A percentile compares a stretch with the other conserved stretches of the same genome.
These are phyloP conservation scores for Ulvella scutata DNA, from an alignment of 139 green algal species.

Conservation along the genomic window DNA sequence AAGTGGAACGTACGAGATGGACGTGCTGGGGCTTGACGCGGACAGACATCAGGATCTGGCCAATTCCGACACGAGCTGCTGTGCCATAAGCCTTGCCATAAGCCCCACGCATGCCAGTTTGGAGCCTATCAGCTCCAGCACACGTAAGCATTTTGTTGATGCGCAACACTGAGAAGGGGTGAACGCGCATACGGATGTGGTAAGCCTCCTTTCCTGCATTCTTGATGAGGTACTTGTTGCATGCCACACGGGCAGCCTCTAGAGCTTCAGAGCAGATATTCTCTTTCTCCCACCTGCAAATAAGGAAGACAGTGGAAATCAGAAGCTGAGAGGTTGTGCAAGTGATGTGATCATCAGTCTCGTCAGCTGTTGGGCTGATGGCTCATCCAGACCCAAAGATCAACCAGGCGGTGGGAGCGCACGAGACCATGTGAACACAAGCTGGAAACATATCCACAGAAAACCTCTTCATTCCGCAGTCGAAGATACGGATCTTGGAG, in stretches of 20 bases:
- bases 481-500: conserved; percentile 98
- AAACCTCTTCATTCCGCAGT: conserved; percentile 88
- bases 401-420: conserved; percentile 3
- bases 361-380: background rate
- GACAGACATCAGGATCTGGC: conserved; percentile 88
- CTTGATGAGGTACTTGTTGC: conserved; percentile 99
- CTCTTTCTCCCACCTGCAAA: conserved; percentile 79
- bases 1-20: background rate
- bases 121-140: conserved; percentile 94
- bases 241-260: conserved; percentile 93
- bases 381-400: background rate
- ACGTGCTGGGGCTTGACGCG: background rate
- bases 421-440: conserved; percentile 93
- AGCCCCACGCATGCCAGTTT: conserved; percentile 97
- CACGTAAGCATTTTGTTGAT: conserved; percentile 99
- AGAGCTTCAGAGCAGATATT: conserved; percentile 76
- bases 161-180: conserved; percentile 98
- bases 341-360: too few relatives aligned
- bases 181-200: conserved; percentile 94
- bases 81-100: conserved; percentile 79
- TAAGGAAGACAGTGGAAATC: too few relatives aligned
- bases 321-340: too few relatives aligned
- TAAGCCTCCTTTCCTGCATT: conserved; percentile 94
- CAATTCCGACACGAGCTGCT: conserved; percentile 63
- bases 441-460: conserved; percentile 85